Conservation (phyloP, 441 rosid genomes). For the Isatis lusitanica region DNA sequence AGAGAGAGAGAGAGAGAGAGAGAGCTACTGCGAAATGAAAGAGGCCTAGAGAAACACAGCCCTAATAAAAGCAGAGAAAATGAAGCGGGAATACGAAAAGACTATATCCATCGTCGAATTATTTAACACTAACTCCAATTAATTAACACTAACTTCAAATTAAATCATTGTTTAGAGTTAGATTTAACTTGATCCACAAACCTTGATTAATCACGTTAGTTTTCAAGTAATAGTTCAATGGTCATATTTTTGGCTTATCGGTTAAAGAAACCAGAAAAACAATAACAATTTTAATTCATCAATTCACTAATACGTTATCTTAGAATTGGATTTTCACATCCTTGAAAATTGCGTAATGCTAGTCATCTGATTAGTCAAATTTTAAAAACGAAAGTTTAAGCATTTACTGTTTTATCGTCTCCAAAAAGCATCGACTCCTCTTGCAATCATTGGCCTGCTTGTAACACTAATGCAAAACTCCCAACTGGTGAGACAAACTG, state of each 20-base stretch:
- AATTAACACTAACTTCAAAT: neutral
- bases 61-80: slow-evolving; percentile 1
- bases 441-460: neutral
- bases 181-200: neutral
- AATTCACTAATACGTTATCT: no score
- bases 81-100: slow-evolving; percentile 34
- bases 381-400: neutral
- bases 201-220: neutral
- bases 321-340: neutral
- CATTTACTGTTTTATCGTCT: neutral
- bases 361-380: neutral
- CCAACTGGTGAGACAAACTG: slow-evolving; percentile 20
- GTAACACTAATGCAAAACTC: neutral
- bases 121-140: neutral
- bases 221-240: no score
- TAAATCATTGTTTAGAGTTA: neutral
- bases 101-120: neutral
- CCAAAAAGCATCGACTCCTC: neutral
- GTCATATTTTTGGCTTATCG: no score
- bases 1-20: neutral
- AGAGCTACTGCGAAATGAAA: neutral
- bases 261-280: no score
- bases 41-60: neutral
- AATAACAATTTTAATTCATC: no score
- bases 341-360: neutral